Conservation (phyloP, 495 filamentous ascomycete genomes). For the Aspergillus heteromorphus region DNA sequence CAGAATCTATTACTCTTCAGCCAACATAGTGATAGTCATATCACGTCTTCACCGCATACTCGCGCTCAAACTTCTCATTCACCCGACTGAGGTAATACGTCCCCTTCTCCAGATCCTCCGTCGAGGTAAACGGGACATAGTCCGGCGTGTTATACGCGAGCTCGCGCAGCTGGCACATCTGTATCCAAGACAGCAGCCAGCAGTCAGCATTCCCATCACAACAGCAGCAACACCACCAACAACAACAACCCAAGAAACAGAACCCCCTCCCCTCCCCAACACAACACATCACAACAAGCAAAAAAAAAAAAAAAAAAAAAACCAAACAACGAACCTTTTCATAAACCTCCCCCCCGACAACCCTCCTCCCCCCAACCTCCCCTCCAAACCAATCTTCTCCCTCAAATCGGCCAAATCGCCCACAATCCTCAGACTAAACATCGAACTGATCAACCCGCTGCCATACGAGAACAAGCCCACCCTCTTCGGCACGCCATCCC, state of each 20-base stretch:
- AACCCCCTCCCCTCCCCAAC: no score
- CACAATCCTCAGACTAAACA: conserved; percentile 81
- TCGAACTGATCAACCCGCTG: conserved; percentile 79
- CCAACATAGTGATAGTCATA: no score
- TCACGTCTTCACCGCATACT: conserved; percentile 85
- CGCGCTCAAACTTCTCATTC: conserved; percentile 91
- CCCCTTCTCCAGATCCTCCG: conserved; percentile 66
- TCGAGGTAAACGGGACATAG: conserved; percentile 71
- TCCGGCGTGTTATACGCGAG: conserved; percentile 88
- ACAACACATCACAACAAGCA: no score
- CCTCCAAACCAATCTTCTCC: conserved; percentile 74
- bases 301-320: no score
- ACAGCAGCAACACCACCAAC: conserved; percentile 5
- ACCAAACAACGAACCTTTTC: conserved; percentile 80
- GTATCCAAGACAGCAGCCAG: no score
- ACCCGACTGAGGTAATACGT: conserved; percentile 87
- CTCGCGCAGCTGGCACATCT: conserved; percentile 93
- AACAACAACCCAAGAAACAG: no score
- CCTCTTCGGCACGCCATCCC: conserved; percentile 71
- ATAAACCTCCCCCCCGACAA: conserved; percentile 76
- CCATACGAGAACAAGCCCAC: conserved; percentile 94
- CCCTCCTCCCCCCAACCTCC: conserved; percentile 65
- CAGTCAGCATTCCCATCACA: not conserved
- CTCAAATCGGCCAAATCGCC: conserved; percentile 70
- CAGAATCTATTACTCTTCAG: no score